A percentile compares a stretch with the other conserved stretches of the same genome.
Evolutionary conservation across 192 early-diverging fungal genomes (phyloP).

Genomic region (Coemansia aciculifera): DNA sequence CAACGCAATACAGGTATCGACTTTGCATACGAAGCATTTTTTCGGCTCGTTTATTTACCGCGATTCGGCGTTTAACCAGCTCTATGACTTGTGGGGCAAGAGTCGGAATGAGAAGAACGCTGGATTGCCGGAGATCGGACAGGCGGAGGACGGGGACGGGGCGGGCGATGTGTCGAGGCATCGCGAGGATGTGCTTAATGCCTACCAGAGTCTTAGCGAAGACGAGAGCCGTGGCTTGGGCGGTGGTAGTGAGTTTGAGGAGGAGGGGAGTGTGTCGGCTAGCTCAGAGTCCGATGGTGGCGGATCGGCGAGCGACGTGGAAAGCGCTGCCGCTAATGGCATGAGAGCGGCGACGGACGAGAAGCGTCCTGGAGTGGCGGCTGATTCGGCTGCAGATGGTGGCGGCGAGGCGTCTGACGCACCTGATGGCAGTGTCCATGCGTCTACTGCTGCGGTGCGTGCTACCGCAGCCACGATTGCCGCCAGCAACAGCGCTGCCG

Average conservation of each 20-base stretch:
- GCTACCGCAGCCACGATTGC: neutral
- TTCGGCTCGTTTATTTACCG: constrained; percentile 87
- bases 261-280: neutral
- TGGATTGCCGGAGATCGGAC: constrained; percentile 47
- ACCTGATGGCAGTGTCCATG: neutral
- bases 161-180: constrained; percentile 44
- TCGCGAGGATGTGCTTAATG: constrained; percentile 31
- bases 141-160: constrained; percentile 34
- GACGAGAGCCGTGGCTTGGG: constrained; percentile 9
- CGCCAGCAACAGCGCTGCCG: neutral
- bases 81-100: constrained; percentile 67
- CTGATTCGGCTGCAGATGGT: neutral
- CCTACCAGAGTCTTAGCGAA: constrained; percentile 49
- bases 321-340: constrained; percentile 11
- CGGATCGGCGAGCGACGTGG: constrained; percentile 24
- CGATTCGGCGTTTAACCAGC: constrained; percentile 72
- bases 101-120: constrained; percentile 41
- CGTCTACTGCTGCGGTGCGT: neutral
- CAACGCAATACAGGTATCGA: constrained; percentile 85
- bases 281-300: neutral
- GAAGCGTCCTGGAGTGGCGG: neutral
- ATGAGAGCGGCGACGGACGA: neutral
- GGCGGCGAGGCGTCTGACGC: neutral
- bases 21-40: constrained; percentile 69
- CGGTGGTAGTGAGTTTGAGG: neutral